Percentiles rank a stretch among this genome's conserved stretches.
Evolutionary conservation across 257 asterid genomes (phyloP).

Genomic region (Thymus quinquecostatus): DNA sequence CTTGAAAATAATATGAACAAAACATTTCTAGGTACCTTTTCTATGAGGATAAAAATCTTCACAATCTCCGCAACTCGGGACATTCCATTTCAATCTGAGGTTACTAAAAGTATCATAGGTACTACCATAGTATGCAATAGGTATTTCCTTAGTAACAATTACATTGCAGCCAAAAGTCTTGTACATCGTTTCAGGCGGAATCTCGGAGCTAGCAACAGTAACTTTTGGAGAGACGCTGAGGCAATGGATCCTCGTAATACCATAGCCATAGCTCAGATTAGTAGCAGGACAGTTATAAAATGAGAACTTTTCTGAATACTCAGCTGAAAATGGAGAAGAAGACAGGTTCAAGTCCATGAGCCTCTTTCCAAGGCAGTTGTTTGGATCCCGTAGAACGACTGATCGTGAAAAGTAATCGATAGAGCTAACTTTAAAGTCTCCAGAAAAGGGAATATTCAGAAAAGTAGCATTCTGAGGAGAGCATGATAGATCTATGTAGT

Average conservation of each 20-base stretch:
- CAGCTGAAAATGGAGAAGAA: constrained; percentile 21
- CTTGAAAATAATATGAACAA: not conserved
- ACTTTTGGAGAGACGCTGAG: not conserved
- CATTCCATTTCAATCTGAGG: constrained; percentile 27
- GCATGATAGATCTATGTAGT: constrained; percentile 27
- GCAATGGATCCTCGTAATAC: not conserved
- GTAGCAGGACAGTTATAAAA: constrained; percentile 1
- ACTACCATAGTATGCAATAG: not conserved
- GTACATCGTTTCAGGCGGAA: not conserved
- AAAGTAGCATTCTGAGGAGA: not conserved
- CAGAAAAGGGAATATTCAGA: constrained; percentile 24
- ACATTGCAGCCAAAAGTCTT: constrained; percentile 1
- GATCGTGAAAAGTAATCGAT: not conserved
- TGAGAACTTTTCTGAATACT: not conserved
- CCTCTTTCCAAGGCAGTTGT: constrained; percentile 3
- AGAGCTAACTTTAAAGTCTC: constrained; percentile 5
- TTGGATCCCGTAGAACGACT: constrained; percentile 2
- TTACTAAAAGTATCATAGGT: constrained; percentile 11
- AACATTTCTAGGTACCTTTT: constrained; percentile 6
- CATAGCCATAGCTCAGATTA: not conserved
- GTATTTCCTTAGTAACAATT: not conserved
- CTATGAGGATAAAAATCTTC: not conserved
- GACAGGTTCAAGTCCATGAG: constrained; percentile 17
- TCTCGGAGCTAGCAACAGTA: not conserved
- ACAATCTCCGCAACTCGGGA: constrained; percentile 29